These are phyloP conservation scores for Colletotrichum spinosum DNA, from an alignment of 2,329 filamentous ascomycete species.

Conservation along the genomic window DNA sequence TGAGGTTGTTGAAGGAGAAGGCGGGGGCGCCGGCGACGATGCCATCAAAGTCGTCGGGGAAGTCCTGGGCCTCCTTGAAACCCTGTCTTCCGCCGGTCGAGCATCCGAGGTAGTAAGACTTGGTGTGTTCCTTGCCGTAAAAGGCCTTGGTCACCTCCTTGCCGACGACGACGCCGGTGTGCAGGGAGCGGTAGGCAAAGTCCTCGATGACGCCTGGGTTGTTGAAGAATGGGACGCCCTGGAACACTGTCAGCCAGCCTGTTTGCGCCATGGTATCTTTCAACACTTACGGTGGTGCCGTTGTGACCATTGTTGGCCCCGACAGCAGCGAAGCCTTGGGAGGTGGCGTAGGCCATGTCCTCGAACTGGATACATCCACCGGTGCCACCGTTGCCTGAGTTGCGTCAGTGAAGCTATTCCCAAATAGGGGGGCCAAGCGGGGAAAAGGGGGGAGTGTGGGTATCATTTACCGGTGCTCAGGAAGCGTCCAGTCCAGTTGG, in stretches of 20 bases:
- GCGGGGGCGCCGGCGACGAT: constrained; percentile 54
- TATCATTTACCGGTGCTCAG: constrained; percentile 54
- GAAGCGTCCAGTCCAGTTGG: constrained; percentile 57
- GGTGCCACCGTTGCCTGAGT: constrained; percentile 52
- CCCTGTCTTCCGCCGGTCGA: constrained; percentile 65
- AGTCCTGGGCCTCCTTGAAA: constrained; percentile 58
- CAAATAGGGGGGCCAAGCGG: too few species aligned
- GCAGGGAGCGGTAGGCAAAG: constrained; percentile 46
- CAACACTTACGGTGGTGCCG: constrained; percentile 44
- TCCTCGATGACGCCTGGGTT: constrained; percentile 52
- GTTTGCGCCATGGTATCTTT: too few species aligned
- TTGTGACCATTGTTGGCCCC: constrained; percentile 64
- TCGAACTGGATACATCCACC: constrained; percentile 59
- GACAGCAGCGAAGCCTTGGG: constrained; percentile 56
- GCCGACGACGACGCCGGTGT: constrained; percentile 50
- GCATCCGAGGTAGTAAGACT: constrained; percentile 62
- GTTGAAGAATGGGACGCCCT: constrained; percentile 46
- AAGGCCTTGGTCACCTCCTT: constrained; percentile 61
- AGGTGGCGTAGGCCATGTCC: constrained; percentile 54
- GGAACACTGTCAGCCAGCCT: too few species aligned
- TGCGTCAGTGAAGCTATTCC: too few species aligned
- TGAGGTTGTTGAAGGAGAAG: constrained; percentile 54
- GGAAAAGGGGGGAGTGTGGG: too few species aligned
- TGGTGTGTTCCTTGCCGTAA: constrained; percentile 51
- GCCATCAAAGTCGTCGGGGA: constrained; percentile 63